Conservation (phyloP, 1,284 basidiomycete species). For the Sporisorium iseilematis-ciliati region DNA sequence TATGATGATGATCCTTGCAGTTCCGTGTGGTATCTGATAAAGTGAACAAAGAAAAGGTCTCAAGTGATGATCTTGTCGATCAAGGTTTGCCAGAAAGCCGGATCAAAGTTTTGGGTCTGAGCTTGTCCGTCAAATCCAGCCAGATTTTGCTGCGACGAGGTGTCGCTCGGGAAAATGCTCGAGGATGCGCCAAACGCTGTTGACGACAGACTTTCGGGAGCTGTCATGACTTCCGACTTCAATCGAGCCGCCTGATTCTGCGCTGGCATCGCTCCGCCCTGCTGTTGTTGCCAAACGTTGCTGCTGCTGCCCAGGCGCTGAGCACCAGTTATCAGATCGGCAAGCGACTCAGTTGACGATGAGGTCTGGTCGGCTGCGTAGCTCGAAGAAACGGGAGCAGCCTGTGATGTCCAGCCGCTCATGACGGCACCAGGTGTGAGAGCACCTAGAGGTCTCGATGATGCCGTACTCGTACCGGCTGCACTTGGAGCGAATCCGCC, state of each 20-base stretch:
- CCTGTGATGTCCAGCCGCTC: constrained; percentile 32
- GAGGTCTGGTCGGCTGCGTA: constrained; percentile 14
- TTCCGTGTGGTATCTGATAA: background rate
- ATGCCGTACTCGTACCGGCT: constrained; percentile 1
- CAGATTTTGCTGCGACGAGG: constrained; percentile 14
- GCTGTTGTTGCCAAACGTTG: constrained; percentile 30
- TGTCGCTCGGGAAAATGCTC: constrained; percentile 5
- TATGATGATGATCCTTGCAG: background rate
- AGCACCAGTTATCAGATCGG: constrained; percentile 15
- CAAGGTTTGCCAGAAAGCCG: constrained; percentile 51
- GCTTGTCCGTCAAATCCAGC: constrained; percentile 22
- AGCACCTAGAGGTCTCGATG: background rate
- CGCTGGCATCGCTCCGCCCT: background rate
- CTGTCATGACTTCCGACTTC: constrained; percentile 8
- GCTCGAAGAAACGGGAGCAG: constrained; percentile 12
- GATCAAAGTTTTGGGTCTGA: constrained; percentile 38
- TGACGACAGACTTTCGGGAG: background rate
- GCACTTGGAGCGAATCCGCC: constrained; percentile 14
- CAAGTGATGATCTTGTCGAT: constrained; percentile 59
- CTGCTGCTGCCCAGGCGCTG: background rate
- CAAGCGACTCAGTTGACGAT: constrained; percentile 22
- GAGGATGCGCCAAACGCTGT: background rate
- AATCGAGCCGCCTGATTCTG: constrained; percentile 3
- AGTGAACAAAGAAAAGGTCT: constrained; percentile 2
- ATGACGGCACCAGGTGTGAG: constrained; percentile 28